These are phyloP conservation scores for Coniochaeta sp. DNA, from an alignment of 2,329 filamentous ascomycete genomes.

Conservation along the genomic window DNA sequence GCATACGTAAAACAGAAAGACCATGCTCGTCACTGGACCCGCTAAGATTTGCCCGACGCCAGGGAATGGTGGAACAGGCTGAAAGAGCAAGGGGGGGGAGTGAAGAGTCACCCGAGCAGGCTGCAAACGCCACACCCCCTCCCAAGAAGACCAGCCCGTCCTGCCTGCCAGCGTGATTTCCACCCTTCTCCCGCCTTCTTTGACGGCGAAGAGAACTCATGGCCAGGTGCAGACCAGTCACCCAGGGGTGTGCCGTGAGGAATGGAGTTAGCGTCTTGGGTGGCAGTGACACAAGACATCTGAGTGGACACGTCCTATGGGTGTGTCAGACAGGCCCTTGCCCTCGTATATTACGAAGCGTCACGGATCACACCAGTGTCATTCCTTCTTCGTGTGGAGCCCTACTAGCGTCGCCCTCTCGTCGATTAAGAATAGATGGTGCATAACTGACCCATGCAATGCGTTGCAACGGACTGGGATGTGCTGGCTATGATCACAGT, in stretches of 20 bases:
- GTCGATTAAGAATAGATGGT: conserved; percentile 36
- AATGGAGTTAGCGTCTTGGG: conserved; percentile 7
- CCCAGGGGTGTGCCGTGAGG: conserved; percentile 8
- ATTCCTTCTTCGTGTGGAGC: conserved; percentile 23
- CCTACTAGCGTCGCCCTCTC: conserved; percentile 12
- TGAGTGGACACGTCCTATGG: conserved; percentile 21
- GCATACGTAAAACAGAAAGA: conserved; percentile 7
- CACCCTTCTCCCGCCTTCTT: not conserved
- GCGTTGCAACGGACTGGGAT: conserved; percentile 12
- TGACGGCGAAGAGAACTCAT: not conserved
- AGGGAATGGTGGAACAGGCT: conserved; percentile 1
- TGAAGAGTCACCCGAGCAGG: not conserved
- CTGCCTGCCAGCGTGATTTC: not conserved
- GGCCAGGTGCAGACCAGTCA: not conserved
- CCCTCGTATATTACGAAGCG: conserved; percentile 42
- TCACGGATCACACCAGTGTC: conserved; percentile 28
- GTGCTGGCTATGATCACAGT: conserved; percentile 13
- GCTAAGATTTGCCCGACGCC: conserved; percentile 10
- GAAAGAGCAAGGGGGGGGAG: conserved; percentile 3
- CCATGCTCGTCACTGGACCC: conserved; percentile 11
- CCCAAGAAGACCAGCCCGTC: no score
- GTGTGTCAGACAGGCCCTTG: conserved; percentile 42
- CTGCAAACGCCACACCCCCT: not conserved
- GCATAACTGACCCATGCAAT: conserved; percentile 22
- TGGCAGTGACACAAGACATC: conserved; percentile 16